Evolutionary conservation across 352 stramenopile genomes (phyloP), one percentile per base, ranked within the genome.

Genomic region (Aphanomyces euteiches): DNA sequence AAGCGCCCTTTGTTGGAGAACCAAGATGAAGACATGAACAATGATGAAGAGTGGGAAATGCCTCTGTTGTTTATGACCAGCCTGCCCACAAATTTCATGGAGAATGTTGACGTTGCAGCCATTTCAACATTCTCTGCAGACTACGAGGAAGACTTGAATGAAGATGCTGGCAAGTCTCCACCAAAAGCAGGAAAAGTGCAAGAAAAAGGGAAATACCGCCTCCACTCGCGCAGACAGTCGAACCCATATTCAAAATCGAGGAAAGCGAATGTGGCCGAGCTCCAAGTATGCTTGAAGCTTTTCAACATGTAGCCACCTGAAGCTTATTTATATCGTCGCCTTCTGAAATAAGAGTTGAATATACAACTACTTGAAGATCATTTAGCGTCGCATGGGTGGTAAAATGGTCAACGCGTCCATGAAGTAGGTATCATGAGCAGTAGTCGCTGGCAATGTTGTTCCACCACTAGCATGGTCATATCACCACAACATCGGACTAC

Each of bases 11-110:
- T 28, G 28, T 28, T 28, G 28, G 28, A 19, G 8, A 28, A 28
- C 38, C 63, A 47, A 21, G 40, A 21, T 4, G 7, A 50, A 19
- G n/a, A 56, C 36, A 45, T 10, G 19, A 8, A 19, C 7, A 12
- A 40, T 45, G 53, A 77, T 7, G 73, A 82, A 1, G 77, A 88
- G 47, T 79, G 88, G 1, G 82, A 90, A 69, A 86, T 89, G 79
- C 85, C 85, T 65, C 80, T 93, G 34, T 79, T 93, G 67, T 91
- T 93, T 69, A 87, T 89, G 83, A 83, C 87, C 56, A 47, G 67
- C 7, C 74, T 93, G 8, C 85, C 85, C n/a, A 72, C 74, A 7
- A 77, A 82, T 69, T 93, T 92, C 72, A 56, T 81, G 73, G 73
- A 79, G 41, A 93, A 79, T 56, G 77, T 79, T 58, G 80, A 93